Evolutionary conservation across 164 flowering plant genomes (phyloP).

Genomic region (Piper betle): DNA sequence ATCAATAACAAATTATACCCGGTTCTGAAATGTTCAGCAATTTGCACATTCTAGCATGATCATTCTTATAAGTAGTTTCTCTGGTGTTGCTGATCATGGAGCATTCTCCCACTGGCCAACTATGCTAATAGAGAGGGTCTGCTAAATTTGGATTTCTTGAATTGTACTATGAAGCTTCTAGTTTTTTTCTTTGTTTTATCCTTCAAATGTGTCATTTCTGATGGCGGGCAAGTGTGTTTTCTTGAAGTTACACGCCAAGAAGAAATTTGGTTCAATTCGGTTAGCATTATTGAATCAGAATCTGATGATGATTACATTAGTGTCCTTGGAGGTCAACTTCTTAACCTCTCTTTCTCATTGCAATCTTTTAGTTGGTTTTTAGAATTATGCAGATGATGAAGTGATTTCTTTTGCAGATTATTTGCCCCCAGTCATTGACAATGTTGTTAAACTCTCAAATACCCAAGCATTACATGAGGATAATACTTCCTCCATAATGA

Average conservation of each 20-base stretch:
- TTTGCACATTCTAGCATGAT: too few species aligned
- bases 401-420: conserved; percentile 22
- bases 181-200: too few species aligned
- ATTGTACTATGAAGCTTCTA: too few species aligned
- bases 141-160: too few species aligned
- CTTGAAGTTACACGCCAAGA: conserved; percentile 55
- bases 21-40: too few species aligned
- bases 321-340: conserved; percentile 68
- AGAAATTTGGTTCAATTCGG: conserved; percentile 86
- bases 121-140: too few species aligned
- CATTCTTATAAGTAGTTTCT: too few species aligned
- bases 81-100: too few species aligned
- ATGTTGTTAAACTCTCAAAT: conserved; percentile 32
- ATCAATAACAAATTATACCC: too few species aligned
- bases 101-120: too few species aligned
- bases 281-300: conserved; percentile 84
- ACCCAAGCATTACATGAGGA: conserved; percentile 74
- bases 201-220: too few species aligned
- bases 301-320: conserved; percentile 91
- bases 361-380: neutral
- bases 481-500: conserved; percentile 51
- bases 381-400: neutral
- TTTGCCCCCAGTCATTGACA: conserved; percentile 24
- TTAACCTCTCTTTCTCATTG: neutral
- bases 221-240: too few species aligned